phyloP scores from a whole-genome alignment of 208 protist species.

The Leishmania arabica region DNA sequence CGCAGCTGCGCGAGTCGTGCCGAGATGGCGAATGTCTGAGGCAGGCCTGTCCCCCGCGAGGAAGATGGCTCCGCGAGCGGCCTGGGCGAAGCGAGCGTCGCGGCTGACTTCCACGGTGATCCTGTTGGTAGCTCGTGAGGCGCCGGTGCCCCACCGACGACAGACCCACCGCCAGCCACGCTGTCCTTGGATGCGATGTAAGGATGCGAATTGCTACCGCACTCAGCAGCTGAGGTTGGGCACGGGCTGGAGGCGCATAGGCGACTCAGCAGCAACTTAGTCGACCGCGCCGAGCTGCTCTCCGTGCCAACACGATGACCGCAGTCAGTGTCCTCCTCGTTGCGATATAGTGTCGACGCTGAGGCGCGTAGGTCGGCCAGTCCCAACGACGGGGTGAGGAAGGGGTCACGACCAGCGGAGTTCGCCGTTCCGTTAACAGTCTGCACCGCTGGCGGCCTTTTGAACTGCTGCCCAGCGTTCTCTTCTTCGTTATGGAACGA shows the following conservation, averaged over 20 bases:
- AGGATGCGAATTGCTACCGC: background rate
- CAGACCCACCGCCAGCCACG: background rate
- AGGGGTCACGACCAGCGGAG: background rate
- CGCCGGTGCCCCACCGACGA: background rate
- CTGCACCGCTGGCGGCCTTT: background rate
- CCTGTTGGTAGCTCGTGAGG: background rate
- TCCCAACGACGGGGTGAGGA: background rate
- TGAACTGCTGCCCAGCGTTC: background rate
- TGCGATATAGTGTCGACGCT: background rate
- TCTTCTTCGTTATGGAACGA: constrained; percentile 7
- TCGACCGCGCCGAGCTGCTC: background rate
- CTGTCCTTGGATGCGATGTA: background rate
- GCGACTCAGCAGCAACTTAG: constrained; percentile 1
- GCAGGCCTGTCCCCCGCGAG: background rate
- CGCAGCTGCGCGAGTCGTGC: constrained; percentile 14
- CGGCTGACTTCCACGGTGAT: background rate
- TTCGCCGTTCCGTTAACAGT: background rate
- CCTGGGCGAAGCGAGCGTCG: background rate
- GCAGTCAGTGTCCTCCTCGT: background rate
- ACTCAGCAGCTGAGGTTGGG: background rate
- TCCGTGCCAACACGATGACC: background rate
- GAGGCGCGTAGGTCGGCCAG: background rate
- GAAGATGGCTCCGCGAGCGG: background rate
- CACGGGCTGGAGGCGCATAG: background rate
- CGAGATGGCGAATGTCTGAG: background rate